phyloP scores from a whole-genome alignment of 257 asterid species.

The Solanum etuberosum region DNA sequence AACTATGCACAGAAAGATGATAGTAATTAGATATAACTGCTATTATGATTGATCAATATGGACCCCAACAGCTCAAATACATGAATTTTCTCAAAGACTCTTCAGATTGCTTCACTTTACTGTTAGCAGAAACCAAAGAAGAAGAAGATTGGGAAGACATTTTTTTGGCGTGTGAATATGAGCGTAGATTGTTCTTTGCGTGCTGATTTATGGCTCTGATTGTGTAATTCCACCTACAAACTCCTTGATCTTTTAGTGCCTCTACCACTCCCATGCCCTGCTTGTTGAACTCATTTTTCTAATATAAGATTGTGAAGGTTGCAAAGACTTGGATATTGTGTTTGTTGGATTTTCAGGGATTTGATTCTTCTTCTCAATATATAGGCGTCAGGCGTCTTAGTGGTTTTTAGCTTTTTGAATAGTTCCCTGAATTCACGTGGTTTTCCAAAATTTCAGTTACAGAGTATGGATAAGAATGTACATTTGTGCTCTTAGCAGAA shows the following conservation, averaged over 20 bases:
- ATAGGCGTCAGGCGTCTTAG: neutral
- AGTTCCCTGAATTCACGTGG: neutral
- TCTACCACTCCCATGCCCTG: slow-evolving; percentile 16
- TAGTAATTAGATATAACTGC: neutral
- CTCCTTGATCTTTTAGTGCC: slow-evolving; percentile 18
- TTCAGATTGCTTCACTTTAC: neutral
- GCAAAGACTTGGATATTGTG: neutral
- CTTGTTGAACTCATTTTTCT: slow-evolving; percentile 13
- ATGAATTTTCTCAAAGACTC: slow-evolving; percentile 18
- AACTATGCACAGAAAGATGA: neutral
- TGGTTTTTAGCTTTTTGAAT: neutral
- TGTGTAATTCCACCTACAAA: slow-evolving; percentile 11
- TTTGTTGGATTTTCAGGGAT: neutral
- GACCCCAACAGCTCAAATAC: slow-evolving; percentile 26
- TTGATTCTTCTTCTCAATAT: neutral
- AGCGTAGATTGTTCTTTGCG: neutral
- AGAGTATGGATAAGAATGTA: neutral
- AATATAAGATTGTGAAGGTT: neutral
- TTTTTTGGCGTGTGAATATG: slow-evolving; percentile 6
- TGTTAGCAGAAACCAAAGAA: neutral
- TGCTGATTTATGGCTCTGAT: slow-evolving; percentile 1
- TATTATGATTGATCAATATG: neutral
- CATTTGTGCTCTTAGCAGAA: neutral
- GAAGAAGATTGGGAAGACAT: slow-evolving; percentile 4
- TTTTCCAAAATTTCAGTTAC: neutral